A percentile compares a stretch with the other conserved stretches of the same genome.
phyloP scores from a whole-genome alignment of 805 yeast genomes.

The Schwanniomyces vanrijiae region DNA sequence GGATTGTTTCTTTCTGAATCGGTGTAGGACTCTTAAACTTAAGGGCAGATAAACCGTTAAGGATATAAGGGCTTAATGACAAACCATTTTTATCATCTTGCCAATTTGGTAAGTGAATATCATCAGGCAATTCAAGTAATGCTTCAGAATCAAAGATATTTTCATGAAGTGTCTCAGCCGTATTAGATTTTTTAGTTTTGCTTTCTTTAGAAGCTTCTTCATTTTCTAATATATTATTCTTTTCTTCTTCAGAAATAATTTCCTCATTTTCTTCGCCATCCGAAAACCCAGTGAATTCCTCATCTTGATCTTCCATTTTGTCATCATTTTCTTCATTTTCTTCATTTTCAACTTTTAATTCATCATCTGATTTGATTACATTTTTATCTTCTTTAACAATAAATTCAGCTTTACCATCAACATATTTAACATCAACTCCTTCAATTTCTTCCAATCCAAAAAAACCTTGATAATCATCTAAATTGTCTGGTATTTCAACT shows the following conservation, averaged over 20 bases:
- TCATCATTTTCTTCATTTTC: constrained; percentile 17
- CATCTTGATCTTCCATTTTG: constrained; percentile 13
- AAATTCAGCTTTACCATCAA: constrained; percentile 67
- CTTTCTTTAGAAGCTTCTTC: neutral
- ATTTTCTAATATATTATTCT: constrained; percentile 3
- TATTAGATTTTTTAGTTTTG: neutral
- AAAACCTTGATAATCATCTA: constrained; percentile 87
- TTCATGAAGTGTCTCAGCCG: neutral
- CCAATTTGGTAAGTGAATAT: constrained; percentile 60
- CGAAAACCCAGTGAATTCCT: constrained; percentile 16
- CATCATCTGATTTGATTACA: constrained; percentile 5
- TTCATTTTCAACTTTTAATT: constrained; percentile 18
- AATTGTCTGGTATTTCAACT: constrained; percentile 78
- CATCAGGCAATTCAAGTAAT: constrained; percentile 10
- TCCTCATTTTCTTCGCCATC: neutral
- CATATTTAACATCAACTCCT: constrained; percentile 81
- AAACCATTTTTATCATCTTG: constrained; percentile 38
- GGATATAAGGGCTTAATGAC: constrained; percentile 51
- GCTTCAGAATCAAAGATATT: neutral
- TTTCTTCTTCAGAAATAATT: neutral
- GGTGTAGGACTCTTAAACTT: constrained; percentile 76
- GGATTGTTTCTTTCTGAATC: constrained; percentile 76
- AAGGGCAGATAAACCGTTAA: constrained; percentile 60
- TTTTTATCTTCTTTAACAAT: constrained; percentile 31
- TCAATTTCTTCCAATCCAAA: constrained; percentile 93